Evolutionary conservation across 192 early-diverging fungal species (phyloP).

Genomic region (Allomyces javanicus): DNA sequence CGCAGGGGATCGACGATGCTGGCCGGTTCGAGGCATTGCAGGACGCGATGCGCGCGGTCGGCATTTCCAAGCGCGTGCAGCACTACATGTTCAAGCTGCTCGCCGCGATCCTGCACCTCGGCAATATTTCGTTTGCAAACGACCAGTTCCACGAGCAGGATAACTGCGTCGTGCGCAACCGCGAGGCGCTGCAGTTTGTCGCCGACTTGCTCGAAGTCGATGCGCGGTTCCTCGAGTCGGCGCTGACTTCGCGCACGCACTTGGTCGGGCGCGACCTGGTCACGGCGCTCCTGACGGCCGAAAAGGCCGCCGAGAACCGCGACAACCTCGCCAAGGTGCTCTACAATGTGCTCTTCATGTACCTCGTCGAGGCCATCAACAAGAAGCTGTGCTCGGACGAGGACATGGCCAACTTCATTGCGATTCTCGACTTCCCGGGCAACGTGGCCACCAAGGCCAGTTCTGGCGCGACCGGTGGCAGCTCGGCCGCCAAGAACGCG

Average conservation of each 20-base stretch:
- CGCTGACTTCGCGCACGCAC: slow-evolving; percentile 64
- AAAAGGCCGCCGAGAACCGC: slow-evolving; percentile 54
- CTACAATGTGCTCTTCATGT: slow-evolving; percentile 73
- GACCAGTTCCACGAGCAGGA: slow-evolving; percentile 53
- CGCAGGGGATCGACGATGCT: slow-evolving; percentile 32
- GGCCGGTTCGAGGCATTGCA: slow-evolving; percentile 44
- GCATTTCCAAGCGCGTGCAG: slow-evolving; percentile 44
- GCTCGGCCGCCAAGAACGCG: background rate
- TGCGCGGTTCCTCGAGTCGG: slow-evolving; percentile 44
- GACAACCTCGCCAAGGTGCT: slow-evolving; percentile 62
- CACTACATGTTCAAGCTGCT: slow-evolving; percentile 63
- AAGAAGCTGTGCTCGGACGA: slow-evolving; percentile 51
- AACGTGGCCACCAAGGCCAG: slow-evolving; percentile 41
- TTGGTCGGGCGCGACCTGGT: slow-evolving; percentile 66
- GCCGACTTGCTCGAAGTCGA: slow-evolving; percentile 66
- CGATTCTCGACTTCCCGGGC: slow-evolving; percentile 38
- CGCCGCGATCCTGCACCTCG: slow-evolving; percentile 76
- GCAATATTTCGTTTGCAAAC: slow-evolving; percentile 63
- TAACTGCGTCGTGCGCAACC: slow-evolving; percentile 52
- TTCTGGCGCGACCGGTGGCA: slow-evolving; percentile 6
- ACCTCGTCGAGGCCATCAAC: slow-evolving; percentile 86
- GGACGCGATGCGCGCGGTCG: slow-evolving; percentile 37
- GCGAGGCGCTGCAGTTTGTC: slow-evolving; percentile 44
- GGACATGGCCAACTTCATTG: slow-evolving; percentile 61
- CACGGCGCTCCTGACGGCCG: slow-evolving; percentile 67